Percentiles rank a stretch among this genome's conserved stretches.
Evolutionary conservation across 139 green algal genomes (phyloP).

Genomic region (Marvania coccoides): DNA sequence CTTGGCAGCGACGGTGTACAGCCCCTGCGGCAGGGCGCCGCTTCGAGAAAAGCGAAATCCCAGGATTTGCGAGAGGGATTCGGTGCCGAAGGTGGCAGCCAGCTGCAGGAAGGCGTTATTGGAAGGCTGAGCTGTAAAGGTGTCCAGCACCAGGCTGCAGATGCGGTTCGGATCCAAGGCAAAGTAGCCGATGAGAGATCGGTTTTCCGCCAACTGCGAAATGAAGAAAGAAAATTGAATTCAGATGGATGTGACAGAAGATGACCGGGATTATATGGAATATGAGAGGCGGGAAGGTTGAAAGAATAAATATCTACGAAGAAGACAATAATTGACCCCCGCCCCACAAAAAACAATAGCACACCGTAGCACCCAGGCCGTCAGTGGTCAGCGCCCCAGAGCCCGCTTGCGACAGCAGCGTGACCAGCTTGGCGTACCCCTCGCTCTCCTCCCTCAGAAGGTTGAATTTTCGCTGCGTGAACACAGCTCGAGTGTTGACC

Average conservation of each 20-base stretch:
- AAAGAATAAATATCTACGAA: too few species aligned
- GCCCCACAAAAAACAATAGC: too few species aligned
- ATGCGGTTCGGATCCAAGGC: conserved; percentile 85
- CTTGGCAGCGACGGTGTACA: neutral
- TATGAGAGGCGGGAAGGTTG: too few species aligned
- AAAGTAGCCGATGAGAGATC: conserved; percentile 81
- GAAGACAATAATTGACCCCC: too few species aligned
- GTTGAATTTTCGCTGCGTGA: conserved; percentile 84
- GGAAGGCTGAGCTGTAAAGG: conserved; percentile 33
- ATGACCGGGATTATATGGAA: too few species aligned
- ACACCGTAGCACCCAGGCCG: conserved; percentile 2
- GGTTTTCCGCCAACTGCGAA: conserved; percentile 39
- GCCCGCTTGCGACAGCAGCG: conserved; percentile 31
- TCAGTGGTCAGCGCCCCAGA: conserved; percentile 6
- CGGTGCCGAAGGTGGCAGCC: conserved; percentile 21
- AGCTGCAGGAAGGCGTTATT: conserved; percentile 34
- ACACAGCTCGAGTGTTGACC: conserved; percentile 56
- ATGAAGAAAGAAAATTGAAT: too few species aligned
- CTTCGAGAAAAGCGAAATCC: conserved; percentile 29
- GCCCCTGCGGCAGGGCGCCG: neutral
- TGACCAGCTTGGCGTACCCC: conserved; percentile 82
- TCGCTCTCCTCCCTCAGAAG: conserved; percentile 84
- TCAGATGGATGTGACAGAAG: too few species aligned
- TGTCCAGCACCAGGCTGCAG: conserved; percentile 70
- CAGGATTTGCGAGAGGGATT: conserved; percentile 22